Percentiles rank a stretch among this genome's conserved stretches.
These are phyloP conservation scores for Penicillium concentricum DNA, from an alignment of 2,329 filamentous ascomycete species.

Conservation along the genomic window DNA sequence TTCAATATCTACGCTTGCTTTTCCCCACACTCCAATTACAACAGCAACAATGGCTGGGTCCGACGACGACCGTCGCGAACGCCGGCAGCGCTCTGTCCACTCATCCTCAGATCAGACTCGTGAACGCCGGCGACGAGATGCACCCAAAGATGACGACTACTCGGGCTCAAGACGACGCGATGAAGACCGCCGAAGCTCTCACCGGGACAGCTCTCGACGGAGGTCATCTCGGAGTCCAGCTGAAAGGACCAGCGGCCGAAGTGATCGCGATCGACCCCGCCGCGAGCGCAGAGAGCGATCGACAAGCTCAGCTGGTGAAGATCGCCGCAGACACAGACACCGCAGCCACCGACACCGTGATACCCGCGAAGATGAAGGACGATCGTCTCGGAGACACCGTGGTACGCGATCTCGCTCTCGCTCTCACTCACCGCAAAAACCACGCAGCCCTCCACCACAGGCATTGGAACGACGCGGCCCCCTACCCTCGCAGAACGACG, in stretches of 20 bases:
- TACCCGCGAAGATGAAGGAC: constrained; percentile 23
- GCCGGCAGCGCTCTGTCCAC: constrained; percentile 23
- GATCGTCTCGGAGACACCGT: constrained; percentile 24
- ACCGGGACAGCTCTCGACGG: constrained; percentile 23
- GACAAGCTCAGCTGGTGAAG: constrained; percentile 23
- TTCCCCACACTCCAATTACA: background rate
- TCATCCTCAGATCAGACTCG: constrained; percentile 21
- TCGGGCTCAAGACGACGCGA: constrained; percentile 27
- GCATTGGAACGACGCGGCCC: constrained; percentile 39
- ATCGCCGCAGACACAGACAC: constrained; percentile 28
- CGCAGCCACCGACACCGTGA: constrained; percentile 30
- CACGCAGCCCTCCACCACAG: constrained; percentile 26
- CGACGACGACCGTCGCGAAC: constrained; percentile 20
- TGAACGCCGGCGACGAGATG: constrained; percentile 24
- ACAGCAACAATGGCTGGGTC: constrained; percentile 27
- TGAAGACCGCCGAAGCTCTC: constrained; percentile 29
- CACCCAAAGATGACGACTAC: constrained; percentile 22
- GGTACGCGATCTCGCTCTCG: constrained; percentile 25
- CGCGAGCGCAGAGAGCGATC: constrained; percentile 27
- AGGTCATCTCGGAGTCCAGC: constrained; percentile 18
- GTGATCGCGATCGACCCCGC: constrained; percentile 22
- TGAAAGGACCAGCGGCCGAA: constrained; percentile 18
- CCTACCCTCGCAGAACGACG: constrained; percentile 48
- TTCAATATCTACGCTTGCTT: background rate
- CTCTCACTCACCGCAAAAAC: constrained; percentile 27